Base-by-base conservation (phyloP, 495 filamentous ascomycete genomes). In the Penicillium longicatenatum region DNA sequence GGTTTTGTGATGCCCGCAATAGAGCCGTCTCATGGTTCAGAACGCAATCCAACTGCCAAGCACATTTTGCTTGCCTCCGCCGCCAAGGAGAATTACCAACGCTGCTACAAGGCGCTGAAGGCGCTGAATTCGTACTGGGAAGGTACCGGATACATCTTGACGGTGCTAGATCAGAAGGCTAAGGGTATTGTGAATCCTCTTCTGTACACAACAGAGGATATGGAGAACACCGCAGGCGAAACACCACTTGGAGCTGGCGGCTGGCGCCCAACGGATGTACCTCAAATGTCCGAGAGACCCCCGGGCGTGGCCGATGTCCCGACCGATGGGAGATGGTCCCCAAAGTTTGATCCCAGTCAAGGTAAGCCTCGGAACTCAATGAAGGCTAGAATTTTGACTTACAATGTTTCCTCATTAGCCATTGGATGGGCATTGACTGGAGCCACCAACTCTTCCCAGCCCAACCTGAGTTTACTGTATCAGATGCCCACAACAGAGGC, bases 141-240 rank as follows among this genome's bases (percentile, higher is more conserved):
- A 52, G 91, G 91, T 2, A 87, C 89, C n/a, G 83, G 85, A 50
- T 95, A 95, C 69, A 95, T 95, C 37, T 74, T 95, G 19, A 91
- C 87, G 2, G 89, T 89, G 2, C 71, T 95, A n/a, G 89, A 95
- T 66, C 90, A 93, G 62, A 93, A 92, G 67, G 86, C 89, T 14
- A 89, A 91, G 63, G 91, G 91, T 16, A 89, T 91, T 49, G 87
- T 86, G 60, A 89, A 95, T 66, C 90, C 89, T 12, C 81, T 93
- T 52, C 83, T 91, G 1, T 93, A 88, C 61, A 90, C 88, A 0
- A 80, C 75, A 26, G 89, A 92, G 63, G 90, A 95, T 63, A 89
- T 89, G 69, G 87, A 91, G 65, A 86, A 83, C 51, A 79, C 84
- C 0, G 54, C 71, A 6, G 80, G 80, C 44, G 61, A 70, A 6